Percentiles rank a stretch among this genome's conserved stretches.
Conservation (phyloP, 2,329 filamentous ascomycete species). For the Fusarium annulatum region DNA sequence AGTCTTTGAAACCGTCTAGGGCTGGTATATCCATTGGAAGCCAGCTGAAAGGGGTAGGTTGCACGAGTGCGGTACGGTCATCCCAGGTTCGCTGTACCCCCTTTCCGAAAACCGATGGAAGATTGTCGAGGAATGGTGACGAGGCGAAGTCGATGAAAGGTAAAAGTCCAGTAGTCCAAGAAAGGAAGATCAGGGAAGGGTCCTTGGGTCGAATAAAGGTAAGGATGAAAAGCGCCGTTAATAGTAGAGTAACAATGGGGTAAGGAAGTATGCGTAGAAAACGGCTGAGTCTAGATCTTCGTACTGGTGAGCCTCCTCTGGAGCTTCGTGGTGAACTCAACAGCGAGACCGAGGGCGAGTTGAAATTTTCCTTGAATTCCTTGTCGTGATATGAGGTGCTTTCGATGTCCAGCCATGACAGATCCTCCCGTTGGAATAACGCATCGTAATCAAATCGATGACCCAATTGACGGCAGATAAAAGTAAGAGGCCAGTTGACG, state of each 20-base stretch:
- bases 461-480: neutral
- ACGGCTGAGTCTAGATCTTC: neutral
- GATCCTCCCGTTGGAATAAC: slow-evolving; percentile 9
- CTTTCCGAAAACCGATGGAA: slow-evolving; percentile 37
- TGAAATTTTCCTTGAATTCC: neutral
- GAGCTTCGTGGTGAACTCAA: neutral
- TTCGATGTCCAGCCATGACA: slow-evolving; percentile 42
- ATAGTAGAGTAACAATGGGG: slow-evolving; percentile 9
- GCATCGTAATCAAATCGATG: neutral
- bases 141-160: slow-evolving; percentile 50
- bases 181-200: slow-evolving; percentile 48
- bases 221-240: slow-evolving; percentile 10
- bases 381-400: neutral
- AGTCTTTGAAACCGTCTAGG: slow-evolving; percentile 43
- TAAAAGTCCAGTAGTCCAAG: slow-evolving; percentile 48
- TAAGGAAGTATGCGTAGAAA: neutral
- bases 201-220: slow-evolving; percentile 43
- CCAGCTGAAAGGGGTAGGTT: slow-evolving; percentile 38
- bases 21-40: slow-evolving; percentile 37
- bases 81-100: slow-evolving; percentile 42
- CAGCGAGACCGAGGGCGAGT: neutral
- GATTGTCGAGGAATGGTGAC: slow-evolving; percentile 38
- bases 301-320: neutral
- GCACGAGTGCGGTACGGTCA: slow-evolving; percentile 42
- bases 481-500: slow-evolving; percentile 38